These are phyloP conservation scores for Narthecium ossifragum DNA, from an alignment of 106 monocot genomes.

Conservation along the genomic window DNA sequence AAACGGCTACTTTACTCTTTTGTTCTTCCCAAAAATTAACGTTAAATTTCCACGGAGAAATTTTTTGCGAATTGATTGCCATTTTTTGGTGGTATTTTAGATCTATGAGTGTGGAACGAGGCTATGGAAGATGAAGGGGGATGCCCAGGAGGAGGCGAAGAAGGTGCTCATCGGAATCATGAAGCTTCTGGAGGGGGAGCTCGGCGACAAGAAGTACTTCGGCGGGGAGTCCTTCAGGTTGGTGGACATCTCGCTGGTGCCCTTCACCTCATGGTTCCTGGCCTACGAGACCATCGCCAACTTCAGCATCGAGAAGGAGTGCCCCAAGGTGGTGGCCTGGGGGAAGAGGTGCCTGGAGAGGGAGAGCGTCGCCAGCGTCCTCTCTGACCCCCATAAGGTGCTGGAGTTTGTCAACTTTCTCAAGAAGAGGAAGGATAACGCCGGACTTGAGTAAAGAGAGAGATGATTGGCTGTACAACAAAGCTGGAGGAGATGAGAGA, in stretches of 20 bases:
- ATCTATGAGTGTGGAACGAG: slow-evolving; percentile 22
- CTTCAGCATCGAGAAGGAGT: slow-evolving; percentile 29
- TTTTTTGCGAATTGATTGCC: too few relatives aligned
- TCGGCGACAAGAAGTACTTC: slow-evolving; percentile 39
- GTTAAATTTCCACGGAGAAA: too few relatives aligned
- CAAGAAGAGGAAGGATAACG: slow-evolving; percentile 23
- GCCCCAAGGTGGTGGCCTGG: slow-evolving; percentile 40
- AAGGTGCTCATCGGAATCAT: slow-evolving; percentile 37
- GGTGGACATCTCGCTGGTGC: slow-evolving; percentile 20
- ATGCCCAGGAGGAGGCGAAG: too few relatives aligned
- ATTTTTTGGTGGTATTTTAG: too few relatives aligned
- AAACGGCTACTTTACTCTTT: too few relatives aligned
- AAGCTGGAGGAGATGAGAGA: too few relatives aligned
- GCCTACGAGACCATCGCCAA: slow-evolving; percentile 16
- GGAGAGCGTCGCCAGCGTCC: slow-evolving; percentile 21
- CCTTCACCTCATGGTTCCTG: slow-evolving; percentile 19
- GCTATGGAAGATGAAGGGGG: slow-evolving; percentile 35
- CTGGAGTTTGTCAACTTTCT: slow-evolving; percentile 5
- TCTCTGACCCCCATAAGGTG: slow-evolving; percentile 9
- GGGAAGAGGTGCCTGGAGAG: slow-evolving; percentile 39
- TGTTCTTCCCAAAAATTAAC: too few relatives aligned
- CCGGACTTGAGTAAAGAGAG: too few relatives aligned
- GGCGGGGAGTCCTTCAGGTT: slow-evolving; percentile 34
- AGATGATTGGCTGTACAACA: too few relatives aligned
- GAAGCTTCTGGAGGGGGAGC: too few relatives aligned